phyloP scores from a whole-genome alignment of 176 grass and related monocot species.

The Olyra latifolia region DNA sequence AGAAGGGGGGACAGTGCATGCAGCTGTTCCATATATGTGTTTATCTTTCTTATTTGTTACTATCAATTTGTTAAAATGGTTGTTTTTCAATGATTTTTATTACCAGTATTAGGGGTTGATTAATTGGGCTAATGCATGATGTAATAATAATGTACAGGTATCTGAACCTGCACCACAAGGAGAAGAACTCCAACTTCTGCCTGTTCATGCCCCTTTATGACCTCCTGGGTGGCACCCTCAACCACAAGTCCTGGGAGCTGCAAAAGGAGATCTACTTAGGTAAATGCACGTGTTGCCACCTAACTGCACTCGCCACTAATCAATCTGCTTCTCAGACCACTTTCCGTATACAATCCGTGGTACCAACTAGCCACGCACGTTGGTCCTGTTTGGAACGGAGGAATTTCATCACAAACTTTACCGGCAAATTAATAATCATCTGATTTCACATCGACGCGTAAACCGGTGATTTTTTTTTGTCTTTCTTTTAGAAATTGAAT shows the following conservation, averaged over 20 bases:
- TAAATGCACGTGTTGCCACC: background rate
- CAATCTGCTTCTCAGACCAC: background rate
- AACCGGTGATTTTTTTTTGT: no score
- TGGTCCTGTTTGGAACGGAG: background rate
- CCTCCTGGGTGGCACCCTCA: slow-evolving; percentile 57
- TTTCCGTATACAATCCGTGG: background rate
- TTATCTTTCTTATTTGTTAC: background rate
- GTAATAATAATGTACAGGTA: slow-evolving; percentile 44
- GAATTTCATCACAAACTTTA: background rate
- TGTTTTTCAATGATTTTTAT: no score
- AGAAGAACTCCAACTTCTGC: slow-evolving; percentile 72
- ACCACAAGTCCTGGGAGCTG: slow-evolving; percentile 60
- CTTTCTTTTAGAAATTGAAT: no score
- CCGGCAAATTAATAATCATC: no score
- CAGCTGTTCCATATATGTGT: background rate
- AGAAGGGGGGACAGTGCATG: background rate
- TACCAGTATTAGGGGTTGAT: background rate
- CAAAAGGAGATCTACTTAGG: slow-evolving; percentile 65
- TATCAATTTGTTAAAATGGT: background rate
- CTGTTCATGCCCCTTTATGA: slow-evolving; percentile 91
- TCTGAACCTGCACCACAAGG: slow-evolving; percentile 75
- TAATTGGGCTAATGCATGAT: background rate
- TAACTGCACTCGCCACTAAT: background rate
- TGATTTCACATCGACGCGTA: background rate
- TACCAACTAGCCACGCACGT: background rate